Percentiles rank a stretch among this genome's conserved stretches.
Conservation (phyloP, 78 protist genomes). For the Emiliania huxleyi region DNA sequence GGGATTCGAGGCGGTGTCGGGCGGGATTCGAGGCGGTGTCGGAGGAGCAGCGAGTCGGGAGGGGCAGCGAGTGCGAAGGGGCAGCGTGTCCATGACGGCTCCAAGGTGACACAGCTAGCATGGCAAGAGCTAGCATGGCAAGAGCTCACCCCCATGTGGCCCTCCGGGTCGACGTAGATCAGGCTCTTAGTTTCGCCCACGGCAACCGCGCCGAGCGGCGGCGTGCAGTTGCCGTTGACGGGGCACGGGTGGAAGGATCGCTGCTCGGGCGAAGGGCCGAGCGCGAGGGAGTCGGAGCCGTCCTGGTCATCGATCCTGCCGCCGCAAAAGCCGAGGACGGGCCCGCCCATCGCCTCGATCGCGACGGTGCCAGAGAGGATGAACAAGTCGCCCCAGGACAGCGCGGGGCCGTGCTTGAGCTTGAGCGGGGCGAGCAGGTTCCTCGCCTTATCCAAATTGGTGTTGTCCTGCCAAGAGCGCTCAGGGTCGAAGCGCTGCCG, state of each 20-base stretch:
- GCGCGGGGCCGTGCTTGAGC: constrained; percentile 47
- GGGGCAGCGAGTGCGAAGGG: background rate
- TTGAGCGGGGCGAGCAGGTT: constrained; percentile 57
- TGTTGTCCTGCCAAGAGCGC: constrained; percentile 60
- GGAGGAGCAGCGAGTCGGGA: background rate
- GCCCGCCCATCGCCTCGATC: constrained; percentile 45
- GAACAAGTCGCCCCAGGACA: constrained; percentile 72
- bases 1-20: too few species aligned
- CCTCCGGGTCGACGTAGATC: constrained; percentile 74
- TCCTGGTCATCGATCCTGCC: constrained; percentile 47
- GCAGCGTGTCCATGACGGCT: background rate
- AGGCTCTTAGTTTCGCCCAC: too few species aligned
- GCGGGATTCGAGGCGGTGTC: background rate
- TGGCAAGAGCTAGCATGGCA: too few species aligned
- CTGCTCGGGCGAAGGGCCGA: constrained; percentile 8
- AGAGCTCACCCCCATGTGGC: constrained; percentile 19
- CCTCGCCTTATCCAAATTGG: constrained; percentile 65
- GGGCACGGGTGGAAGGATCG: background rate
- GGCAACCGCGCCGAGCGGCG: constrained; percentile 48
- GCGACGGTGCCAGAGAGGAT: constrained; percentile 60
- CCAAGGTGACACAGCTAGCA: too few species aligned
- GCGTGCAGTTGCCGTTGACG: constrained; percentile 25
- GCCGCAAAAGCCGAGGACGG: constrained; percentile 43
- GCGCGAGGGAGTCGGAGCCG: background rate
- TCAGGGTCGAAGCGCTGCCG: constrained; percentile 32